Evolutionary conservation across 2,329 filamentous ascomycete species (phyloP).

Genomic region (Colletotrichum tanaceti): DNA sequence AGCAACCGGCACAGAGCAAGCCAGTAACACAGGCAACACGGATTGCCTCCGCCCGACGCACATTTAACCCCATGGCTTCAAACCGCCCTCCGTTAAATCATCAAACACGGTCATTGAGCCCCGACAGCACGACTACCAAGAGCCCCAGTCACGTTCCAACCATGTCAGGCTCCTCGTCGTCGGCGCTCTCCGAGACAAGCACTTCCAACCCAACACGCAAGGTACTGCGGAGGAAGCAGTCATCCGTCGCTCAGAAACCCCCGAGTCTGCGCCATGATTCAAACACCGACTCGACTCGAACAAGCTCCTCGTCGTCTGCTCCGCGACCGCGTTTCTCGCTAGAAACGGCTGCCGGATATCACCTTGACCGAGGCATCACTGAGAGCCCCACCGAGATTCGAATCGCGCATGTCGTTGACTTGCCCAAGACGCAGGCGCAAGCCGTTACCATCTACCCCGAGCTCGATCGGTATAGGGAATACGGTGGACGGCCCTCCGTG

Average conservation of each 20-base stretch:
- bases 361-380: constrained; percentile 56
- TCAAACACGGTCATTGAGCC: constrained; percentile 58
- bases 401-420: constrained; percentile 55
- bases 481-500: constrained; percentile 52
- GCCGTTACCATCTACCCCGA: constrained; percentile 67
- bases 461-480: constrained; percentile 69
- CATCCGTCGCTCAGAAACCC: constrained; percentile 56
- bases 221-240: constrained; percentile 63
- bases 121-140: constrained; percentile 50
- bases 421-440: constrained; percentile 52
- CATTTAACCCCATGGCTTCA: constrained; percentile 44
- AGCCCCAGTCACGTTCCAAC: constrained; percentile 49
- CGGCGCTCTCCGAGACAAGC: constrained; percentile 50
- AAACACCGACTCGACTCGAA: constrained; percentile 51
- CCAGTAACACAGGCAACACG: constrained; percentile 53
- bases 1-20: constrained; percentile 42
- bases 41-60: constrained; percentile 47
- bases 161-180: constrained; percentile 50
- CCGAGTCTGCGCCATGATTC: constrained; percentile 50
- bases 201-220: constrained; percentile 52
- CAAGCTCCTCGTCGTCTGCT: constrained; percentile 57
- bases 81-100: constrained; percentile 54
- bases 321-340: constrained; percentile 52
- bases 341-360: constrained; percentile 50
- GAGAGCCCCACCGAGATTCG: constrained; percentile 59